Percentiles rank a stretch among this genome's conserved stretches.
Evolutionary conservation across 352 stramenopile genomes (phyloP).

Genomic region (Globisporangium radiosum): DNA sequence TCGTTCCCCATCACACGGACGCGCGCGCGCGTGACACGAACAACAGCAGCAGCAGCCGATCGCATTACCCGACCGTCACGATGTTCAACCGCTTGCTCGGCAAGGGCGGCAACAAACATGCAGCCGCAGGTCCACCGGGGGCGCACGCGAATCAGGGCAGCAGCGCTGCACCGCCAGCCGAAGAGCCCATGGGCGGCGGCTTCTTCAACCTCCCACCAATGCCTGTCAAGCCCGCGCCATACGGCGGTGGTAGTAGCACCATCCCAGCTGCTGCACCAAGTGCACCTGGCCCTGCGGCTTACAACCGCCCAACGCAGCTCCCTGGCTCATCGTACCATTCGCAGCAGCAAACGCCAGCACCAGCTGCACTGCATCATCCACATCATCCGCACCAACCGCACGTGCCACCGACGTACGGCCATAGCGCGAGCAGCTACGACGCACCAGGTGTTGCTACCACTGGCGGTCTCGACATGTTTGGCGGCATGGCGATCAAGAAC

Average conservation of each 20-base stretch:
- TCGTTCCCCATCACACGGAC: too few species aligned
- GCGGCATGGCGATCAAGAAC: slow-evolving; percentile 61
- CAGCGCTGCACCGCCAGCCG: slow-evolving; percentile 6
- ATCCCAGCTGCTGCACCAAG: slow-evolving; percentile 2
- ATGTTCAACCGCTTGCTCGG: too few species aligned
- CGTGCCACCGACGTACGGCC: slow-evolving; percentile 10
- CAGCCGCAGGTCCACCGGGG: slow-evolving; percentile 46
- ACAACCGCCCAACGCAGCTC: slow-evolving; percentile 6
- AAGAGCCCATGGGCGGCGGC: slow-evolving; percentile 47
- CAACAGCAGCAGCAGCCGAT: too few species aligned
- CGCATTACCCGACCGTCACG: too few species aligned
- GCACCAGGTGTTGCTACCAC: slow-evolving; percentile 2
- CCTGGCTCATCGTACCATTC: background rate
- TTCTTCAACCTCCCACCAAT: slow-evolving; percentile 85
- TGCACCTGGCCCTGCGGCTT: slow-evolving; percentile 8
- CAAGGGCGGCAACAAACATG: slow-evolving; percentile 43
- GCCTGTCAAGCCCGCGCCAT: slow-evolving; percentile 38
- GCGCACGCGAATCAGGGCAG: slow-evolving; percentile 19
- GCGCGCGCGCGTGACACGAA: too few species aligned
- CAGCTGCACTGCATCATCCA: too few species aligned
- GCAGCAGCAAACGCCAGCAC: slow-evolving; percentile 1
- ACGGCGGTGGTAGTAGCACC: slow-evolving; percentile 12
- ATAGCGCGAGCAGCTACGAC: slow-evolving; percentile 10
- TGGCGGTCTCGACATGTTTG: slow-evolving; percentile 59
- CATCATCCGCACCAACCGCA: slow-evolving; percentile 3